Evolutionary conservation across 2,329 filamentous ascomycete species (phyloP).

Genomic region (Colletotrichum lindemuthianum): DNA sequence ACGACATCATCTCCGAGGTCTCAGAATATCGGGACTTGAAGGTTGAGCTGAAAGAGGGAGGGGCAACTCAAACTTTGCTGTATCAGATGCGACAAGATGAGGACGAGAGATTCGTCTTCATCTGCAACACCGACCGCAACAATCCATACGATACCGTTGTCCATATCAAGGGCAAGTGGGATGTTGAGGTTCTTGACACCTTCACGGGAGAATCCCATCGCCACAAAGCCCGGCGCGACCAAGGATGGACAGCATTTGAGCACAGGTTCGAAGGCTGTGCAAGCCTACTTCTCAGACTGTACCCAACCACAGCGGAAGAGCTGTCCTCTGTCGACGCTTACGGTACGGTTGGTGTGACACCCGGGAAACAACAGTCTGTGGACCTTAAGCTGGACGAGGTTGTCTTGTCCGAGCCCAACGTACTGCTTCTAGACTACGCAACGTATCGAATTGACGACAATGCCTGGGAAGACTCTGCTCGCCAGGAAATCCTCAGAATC

Average conservation of each 20-base stretch:
- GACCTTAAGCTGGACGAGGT: constrained; percentile 26
- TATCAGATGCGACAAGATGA: constrained; percentile 45
- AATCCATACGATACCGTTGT: constrained; percentile 37
- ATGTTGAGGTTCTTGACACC: constrained; percentile 42
- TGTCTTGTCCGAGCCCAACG: constrained; percentile 43
- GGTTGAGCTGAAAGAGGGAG: constrained; percentile 9
- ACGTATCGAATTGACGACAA: constrained; percentile 39
- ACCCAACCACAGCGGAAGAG: neutral
- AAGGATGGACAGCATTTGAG: constrained; percentile 40
- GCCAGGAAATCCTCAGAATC: constrained; percentile 41
- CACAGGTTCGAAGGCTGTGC: constrained; percentile 44
- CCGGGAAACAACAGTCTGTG: neutral
- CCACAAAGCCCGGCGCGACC: constrained; percentile 10
- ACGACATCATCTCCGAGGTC: neutral
- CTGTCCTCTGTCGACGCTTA: neutral
- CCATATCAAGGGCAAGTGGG: constrained; percentile 41
- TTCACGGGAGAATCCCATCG: constrained; percentile 38
- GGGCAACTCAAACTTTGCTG: constrained; percentile 37
- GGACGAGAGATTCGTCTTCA: constrained; percentile 42
- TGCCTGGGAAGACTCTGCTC: constrained; percentile 36
- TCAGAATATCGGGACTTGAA: neutral
- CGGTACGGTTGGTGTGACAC: neutral
- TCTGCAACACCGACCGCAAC: constrained; percentile 44
- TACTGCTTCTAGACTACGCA: constrained; percentile 44
- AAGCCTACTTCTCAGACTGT: constrained; percentile 41